Evolutionary conservation across 208 protist species (phyloP).

Genomic region (Tritrichomonas foetus): DNA sequence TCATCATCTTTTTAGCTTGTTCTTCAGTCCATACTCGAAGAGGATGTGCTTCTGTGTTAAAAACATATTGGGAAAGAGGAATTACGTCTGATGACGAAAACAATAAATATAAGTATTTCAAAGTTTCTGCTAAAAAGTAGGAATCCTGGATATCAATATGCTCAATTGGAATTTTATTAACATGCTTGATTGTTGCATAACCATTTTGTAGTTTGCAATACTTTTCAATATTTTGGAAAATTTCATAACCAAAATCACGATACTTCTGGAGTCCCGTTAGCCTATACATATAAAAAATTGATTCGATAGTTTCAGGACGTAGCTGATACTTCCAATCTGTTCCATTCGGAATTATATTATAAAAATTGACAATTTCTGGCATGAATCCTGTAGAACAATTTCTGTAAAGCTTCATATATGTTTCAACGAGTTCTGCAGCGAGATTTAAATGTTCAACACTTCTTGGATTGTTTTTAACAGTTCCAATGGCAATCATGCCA

Average conservation of each 20-base stretch:
- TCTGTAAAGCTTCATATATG: not conserved
- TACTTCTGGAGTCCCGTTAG: conserved; percentile 61
- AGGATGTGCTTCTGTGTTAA: conserved; percentile 78
- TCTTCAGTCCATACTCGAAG: conserved; percentile 50
- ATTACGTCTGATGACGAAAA: conserved; percentile 61
- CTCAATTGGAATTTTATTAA: too few species aligned
- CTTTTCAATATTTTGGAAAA: conserved; percentile 64
- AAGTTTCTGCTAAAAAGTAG: conserved; percentile 77
- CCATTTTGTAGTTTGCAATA: too few species aligned
- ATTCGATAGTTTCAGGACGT: conserved; percentile 54
- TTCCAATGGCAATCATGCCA: not conserved
- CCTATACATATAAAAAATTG: conserved; percentile 49
- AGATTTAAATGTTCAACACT: not conserved
- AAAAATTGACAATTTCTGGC: not conserved
- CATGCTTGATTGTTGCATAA: too few species aligned
- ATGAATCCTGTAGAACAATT: not conserved
- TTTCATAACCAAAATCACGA: conserved; percentile 66
- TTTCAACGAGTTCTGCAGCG: not conserved
- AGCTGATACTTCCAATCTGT: conserved; percentile 49
- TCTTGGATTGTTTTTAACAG: not conserved
- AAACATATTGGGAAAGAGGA: conserved; percentile 71
- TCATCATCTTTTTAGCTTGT: too few species aligned
- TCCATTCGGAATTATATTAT: not conserved
- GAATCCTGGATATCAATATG: conserved; percentile 52
- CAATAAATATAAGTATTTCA: conserved; percentile 77